Percentiles rank a stretch among this genome's conserved stretches.
phyloP scores from a whole-genome alignment of 768 basidiomycete species.

The Tubosaeta sp. region DNA sequence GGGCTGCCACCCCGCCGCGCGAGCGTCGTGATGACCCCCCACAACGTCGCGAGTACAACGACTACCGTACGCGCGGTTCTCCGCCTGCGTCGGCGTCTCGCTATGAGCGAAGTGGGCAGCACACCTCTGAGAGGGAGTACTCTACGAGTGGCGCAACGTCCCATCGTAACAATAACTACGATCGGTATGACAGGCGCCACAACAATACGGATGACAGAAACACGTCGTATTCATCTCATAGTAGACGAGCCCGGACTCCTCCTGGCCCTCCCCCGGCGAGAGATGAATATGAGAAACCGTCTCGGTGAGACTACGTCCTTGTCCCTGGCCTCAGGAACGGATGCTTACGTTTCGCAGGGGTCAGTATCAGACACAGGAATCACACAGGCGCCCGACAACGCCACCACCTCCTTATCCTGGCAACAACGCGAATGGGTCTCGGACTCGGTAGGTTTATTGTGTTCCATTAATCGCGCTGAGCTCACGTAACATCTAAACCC shows the following conservation, averaged over 20 bases:
- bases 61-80: conserved; percentile 56
- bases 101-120: conserved; percentile 43
- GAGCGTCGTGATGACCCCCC: conserved; percentile 64
- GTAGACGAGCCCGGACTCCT: conserved; percentile 50
- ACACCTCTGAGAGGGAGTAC: conserved; percentile 38
- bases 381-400: conserved; percentile 50
- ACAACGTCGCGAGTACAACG: conserved; percentile 62
- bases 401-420: conserved; percentile 51
- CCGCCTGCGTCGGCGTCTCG: conserved; percentile 46
- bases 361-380: conserved; percentile 18
- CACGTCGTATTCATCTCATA: conserved; percentile 39
- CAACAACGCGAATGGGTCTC: conserved; percentile 38
- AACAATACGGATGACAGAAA: conserved; percentile 41
- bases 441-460: conserved; percentile 34
- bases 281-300: conserved; percentile 62
- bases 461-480: neutral
- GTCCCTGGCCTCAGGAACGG: neutral
- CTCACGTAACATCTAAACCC: neutral
- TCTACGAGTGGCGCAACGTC: conserved; percentile 40
- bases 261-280: conserved; percentile 50
- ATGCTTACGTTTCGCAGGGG: conserved; percentile 5
- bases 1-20: conserved; percentile 58
- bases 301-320: conserved; percentile 41
- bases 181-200: conserved; percentile 54
- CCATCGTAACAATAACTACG: conserved; percentile 52